Conservation (phyloP, 805 yeast genomes). For the Pichia phayaonensis region DNA sequence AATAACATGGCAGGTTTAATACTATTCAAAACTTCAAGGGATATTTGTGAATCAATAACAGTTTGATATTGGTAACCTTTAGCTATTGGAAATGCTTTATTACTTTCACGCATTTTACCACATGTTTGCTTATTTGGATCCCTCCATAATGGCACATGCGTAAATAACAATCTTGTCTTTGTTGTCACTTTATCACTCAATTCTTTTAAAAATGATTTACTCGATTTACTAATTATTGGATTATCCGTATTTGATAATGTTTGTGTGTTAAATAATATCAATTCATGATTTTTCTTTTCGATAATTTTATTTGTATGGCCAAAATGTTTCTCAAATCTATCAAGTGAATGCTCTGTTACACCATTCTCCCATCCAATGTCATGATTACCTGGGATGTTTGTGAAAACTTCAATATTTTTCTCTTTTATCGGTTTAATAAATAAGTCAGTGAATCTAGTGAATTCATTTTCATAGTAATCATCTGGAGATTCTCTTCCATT, state of each 20-base stretch:
- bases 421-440: constrained; percentile 31
- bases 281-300: constrained; percentile 60
- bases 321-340: constrained; percentile 62
- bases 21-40: constrained; percentile 47
- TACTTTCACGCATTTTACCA: constrained; percentile 70
- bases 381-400: constrained; percentile 76
- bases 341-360: constrained; percentile 44
- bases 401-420: constrained; percentile 33
- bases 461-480: constrained; percentile 58
- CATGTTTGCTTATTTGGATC: constrained; percentile 51
- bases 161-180: constrained; percentile 58
- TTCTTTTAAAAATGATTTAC: constrained; percentile 44
- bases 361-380: constrained; percentile 89
- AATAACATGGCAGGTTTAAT: constrained; percentile 66
- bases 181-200: constrained; percentile 18
- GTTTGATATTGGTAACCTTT: constrained; percentile 87
- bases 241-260: constrained; percentile 58
- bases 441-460: constrained; percentile 50
- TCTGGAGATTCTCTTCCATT: constrained; percentile 61
- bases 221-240: constrained; percentile 28
- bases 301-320: constrained; percentile 58
- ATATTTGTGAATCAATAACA: constrained; percentile 52
- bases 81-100: constrained; percentile 54
- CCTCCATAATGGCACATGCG: constrained; percentile 85
- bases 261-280: constrained; percentile 72